Percentiles rank a stretch among this genome's conserved stretches.
These are phyloP conservation scores for Pyrenophora seminiperda DNA, from an alignment of 2,329 filamentous ascomycete genomes.

Conservation along the genomic window DNA sequence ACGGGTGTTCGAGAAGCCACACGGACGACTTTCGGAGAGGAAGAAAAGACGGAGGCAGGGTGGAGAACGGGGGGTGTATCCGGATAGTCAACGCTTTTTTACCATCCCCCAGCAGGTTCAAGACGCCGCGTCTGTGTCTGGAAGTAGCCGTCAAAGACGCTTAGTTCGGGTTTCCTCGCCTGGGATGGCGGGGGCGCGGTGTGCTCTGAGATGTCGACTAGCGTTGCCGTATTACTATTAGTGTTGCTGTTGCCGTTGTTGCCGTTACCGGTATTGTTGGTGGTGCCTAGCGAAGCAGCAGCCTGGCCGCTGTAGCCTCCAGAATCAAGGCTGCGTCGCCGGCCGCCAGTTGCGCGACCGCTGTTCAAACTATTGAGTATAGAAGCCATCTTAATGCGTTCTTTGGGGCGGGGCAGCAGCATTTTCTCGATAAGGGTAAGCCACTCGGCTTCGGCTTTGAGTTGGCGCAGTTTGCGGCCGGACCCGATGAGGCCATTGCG, in stretches of 20 bases:
- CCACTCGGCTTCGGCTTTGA: slow-evolving; percentile 43
- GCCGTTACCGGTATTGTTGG: slow-evolving; percentile 5
- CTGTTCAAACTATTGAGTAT: slow-evolving; percentile 38
- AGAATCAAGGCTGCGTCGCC: slow-evolving; percentile 44
- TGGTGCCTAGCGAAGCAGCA: slow-evolving; percentile 26
- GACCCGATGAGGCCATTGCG: slow-evolving; percentile 37
- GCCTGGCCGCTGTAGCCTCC: slow-evolving; percentile 42
- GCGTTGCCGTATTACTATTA: slow-evolving; percentile 6
- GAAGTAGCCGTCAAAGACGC: slow-evolving; percentile 46
- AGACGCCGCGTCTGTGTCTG: slow-evolving; percentile 37
- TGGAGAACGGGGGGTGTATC: background rate
- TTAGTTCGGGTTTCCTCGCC: slow-evolving; percentile 35
- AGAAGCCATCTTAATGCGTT: slow-evolving; percentile 43
- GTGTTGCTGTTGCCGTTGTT: slow-evolving; percentile 2
- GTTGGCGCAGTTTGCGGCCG: slow-evolving; percentile 38
- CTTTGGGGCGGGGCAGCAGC: slow-evolving; percentile 40
- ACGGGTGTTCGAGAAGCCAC: background rate
- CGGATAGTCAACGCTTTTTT: background rate
- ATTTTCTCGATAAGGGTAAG: slow-evolving; percentile 46
- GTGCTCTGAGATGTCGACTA: slow-evolving; percentile 23
- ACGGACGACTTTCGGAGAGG: background rate
- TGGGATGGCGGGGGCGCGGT: slow-evolving; percentile 11
- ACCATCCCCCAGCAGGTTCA: slow-evolving; percentile 31
- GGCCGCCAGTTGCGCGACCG: slow-evolving; percentile 33
- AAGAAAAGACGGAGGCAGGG: background rate